Conservation (phyloP, 2,329 filamentous ascomycete genomes). For the Ceratocystis variospora region DNA sequence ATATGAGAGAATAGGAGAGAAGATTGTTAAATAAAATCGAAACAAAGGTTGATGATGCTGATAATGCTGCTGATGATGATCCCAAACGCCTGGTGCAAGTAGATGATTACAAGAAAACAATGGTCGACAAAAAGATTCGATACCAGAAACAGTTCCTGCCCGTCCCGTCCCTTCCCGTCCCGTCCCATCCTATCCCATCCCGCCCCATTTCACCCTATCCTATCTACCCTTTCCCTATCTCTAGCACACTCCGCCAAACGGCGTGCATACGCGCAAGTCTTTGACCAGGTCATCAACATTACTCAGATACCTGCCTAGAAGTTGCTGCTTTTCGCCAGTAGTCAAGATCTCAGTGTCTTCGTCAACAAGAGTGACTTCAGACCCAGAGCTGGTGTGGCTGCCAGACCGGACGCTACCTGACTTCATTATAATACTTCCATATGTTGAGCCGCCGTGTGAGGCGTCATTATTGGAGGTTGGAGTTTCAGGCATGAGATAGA, state of each 20-base stretch:
- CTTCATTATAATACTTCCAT: neutral
- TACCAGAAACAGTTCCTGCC: no score
- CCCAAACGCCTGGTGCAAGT: conserved; percentile 1
- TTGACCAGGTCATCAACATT: conserved; percentile 76
- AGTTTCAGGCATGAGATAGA: conserved; percentile 92
- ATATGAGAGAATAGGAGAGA: neutral
- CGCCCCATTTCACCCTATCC: no score
- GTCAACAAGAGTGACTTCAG: conserved; percentile 23
- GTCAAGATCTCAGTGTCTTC: conserved; percentile 40
- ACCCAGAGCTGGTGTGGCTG: conserved; percentile 24
- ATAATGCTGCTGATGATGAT: neutral
- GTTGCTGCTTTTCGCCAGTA: conserved; percentile 67
- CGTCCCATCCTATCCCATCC: no score
- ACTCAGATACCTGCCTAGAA: conserved; percentile 63
- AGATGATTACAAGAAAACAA: conserved; percentile 18
- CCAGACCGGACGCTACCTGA: conserved; percentile 43
- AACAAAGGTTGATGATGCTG: neutral
- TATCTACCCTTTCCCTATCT: conserved; percentile 25
- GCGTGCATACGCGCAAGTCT: conserved; percentile 65
- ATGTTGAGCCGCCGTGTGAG: neutral
- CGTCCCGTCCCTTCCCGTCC: no score
- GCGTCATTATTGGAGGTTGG: conserved; percentile 43
- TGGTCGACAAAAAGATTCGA: conserved; percentile 20
- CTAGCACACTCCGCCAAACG: conserved; percentile 46
- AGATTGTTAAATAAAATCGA: neutral